Percentiles rank a stretch among this genome's conserved stretches.
These are phyloP conservation scores for Neurospora sp. DNA, from an alignment of 495 filamentous ascomycete species.

Conservation along the genomic window DNA sequence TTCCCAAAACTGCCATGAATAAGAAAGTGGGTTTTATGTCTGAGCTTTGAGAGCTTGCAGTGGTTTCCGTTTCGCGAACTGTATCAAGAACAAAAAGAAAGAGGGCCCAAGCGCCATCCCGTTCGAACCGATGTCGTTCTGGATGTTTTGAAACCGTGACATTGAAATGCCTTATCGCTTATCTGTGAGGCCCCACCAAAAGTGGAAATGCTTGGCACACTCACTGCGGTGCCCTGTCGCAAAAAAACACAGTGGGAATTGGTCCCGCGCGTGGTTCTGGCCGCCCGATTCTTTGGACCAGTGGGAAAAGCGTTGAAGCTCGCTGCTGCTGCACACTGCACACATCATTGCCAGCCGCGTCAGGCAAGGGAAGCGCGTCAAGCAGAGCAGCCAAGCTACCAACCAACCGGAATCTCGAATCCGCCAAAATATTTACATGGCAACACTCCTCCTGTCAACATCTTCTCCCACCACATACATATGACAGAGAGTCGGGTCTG, in stretches of 20 bases:
- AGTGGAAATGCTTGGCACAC: not conserved
- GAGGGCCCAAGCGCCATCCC: not conserved
- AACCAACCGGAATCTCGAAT: not conserved
- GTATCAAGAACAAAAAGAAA: not conserved
- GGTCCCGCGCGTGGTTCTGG: not conserved
- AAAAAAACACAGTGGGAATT: not conserved
- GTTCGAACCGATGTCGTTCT: not conserved
- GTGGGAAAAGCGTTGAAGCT: not conserved
- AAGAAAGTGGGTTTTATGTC: not conserved
- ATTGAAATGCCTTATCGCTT: not conserved
- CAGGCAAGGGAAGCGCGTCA: slow-evolving; percentile 9
- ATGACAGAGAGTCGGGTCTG: not conserved
- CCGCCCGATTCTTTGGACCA: not conserved
- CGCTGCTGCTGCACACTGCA: not conserved
- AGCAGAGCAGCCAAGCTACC: not conserved
- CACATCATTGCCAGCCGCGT: slow-evolving; percentile 10
- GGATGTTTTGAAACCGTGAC: not conserved
- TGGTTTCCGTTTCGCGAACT: not conserved
- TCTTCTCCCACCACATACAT: not conserved
- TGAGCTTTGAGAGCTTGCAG: not conserved
- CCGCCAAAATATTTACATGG: not conserved
- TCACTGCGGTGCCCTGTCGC: not conserved
- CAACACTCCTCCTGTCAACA: not conserved
- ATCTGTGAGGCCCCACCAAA: not conserved
- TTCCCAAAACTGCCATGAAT: not conserved